Base-by-base conservation (phyloP, 1,284 basidiomycete genomes). In the Heterobasidion parviporum region DNA sequence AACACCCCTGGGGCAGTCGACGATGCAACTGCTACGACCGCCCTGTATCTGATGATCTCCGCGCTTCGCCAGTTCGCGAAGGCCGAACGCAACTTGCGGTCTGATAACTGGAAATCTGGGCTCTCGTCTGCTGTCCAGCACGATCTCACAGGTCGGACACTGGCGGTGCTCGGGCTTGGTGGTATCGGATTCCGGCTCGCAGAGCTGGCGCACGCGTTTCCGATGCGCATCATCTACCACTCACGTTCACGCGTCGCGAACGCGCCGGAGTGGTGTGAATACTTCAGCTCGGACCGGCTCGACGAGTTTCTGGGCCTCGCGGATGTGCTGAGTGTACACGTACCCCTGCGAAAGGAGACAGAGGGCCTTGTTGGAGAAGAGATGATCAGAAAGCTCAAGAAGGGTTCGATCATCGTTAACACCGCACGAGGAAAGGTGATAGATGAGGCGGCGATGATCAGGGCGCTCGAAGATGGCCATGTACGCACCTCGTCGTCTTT, bases 1-100 rank as follows among this genome's bases (percentile, higher is more conserved):
- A 93, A 97, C 67, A 96, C 94, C 0, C 94, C 94, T 2, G 85
- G 85, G 15, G 92, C 92, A 3, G 94, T 96, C 52, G 90, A 97
- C 71, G 91, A 94, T 61, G 92, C 88, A 3, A 95, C 94, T 0
- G 94, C 94, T 1, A 95, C 93, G 1, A 92, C 91, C 0, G 93
- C 87, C 0, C 74, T 94, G 20, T 96, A 88, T 71, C 83, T 96
- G 54, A 72, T 93, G 62, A 81, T 96, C 62, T 90, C 92, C 18
- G 80, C 89, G n/a, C 69, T 94, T 50, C 85, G 94, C 36, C 85
- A 90, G 61, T 96, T 84, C 70, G 79, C 85, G 15, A 69, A 79
- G 47, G 83, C 82, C 9, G 93, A 96, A 68, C 80, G 81, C 47
- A 83, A 82, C 57, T 75, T 92, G 61, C 73, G 79, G 45, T 58